Base-by-base conservation (phyloP, 345 rosid genomes). In the Eucalyptus paniculata region DNA sequence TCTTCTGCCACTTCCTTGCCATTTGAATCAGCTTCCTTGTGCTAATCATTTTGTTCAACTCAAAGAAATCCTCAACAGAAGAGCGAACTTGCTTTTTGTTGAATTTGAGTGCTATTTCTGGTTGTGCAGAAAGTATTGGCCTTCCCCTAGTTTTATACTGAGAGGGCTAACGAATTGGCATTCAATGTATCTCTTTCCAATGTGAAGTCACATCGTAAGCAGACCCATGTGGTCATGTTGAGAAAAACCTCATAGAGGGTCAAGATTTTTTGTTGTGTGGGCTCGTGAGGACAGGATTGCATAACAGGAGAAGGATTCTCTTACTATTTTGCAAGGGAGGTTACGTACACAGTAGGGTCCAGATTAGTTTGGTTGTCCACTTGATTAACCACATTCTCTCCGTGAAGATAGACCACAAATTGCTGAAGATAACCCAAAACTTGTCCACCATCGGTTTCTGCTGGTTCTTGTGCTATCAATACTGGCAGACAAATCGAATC, bases 1-100 rank as follows among this genome's bases (percentile, higher is more conserved):
- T 32, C 88, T 37, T 86, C 88, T 85, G 91, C 93, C 92, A 92
- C 86, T 50, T 87, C 53, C 87, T 87, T 12, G 90, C 88, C 50
- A 90, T 26, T 65, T 88, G 69, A 30, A 87, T 51, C 17, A 89
- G 47, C 87, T 88, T 90, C 86, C 88, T 91, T 72, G 90, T 26
- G 90, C 60, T 88, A 23, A 87, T 62, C 90, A 92, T 90, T 86
- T 21, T 91, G 45, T 47, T 8, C 40, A 28, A 72, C 83, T 19
- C 83, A 7, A 37, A 19, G 45, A 19, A 72, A 72, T 37, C 23
- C 83, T 72, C 45, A 72, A 72, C 15, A 7, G 28, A 34, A 37
- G 83, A 72, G 83, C 7, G 28, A 72, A 72, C 83, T 72, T 5
- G 83, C 28, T 37, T 72, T 72, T 40, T 19, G 58, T 72, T 72